Evolutionary conservation across 176 grass and related monocot species (phyloP), one percentile per base, ranked within the genome.

Genomic region (Lolium rigidum): DNA sequence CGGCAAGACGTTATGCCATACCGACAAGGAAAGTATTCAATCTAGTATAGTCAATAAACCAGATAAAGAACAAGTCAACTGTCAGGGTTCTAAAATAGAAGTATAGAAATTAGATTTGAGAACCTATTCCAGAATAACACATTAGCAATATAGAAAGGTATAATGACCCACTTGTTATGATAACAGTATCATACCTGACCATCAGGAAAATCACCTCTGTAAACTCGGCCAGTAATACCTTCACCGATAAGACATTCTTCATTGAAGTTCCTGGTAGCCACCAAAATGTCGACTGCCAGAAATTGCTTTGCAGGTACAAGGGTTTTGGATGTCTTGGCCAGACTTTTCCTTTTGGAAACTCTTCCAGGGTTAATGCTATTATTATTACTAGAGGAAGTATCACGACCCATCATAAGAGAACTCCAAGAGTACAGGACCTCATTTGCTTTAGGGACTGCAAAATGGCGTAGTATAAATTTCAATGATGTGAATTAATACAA

Each of bases 191-290:
- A 83, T 82, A 98, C 96, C 96, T 95, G 90, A 21, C 93, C 96
- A 91, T 92, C 90, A 69, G 93, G 82, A 92, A 95, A 94, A 60
- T 94, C 88, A 78, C 91, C 96, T 95, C 90, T 90, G 88, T 95
- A 95, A 91, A 95, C 93, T 80, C 88, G 90, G 49, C 96, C 96
- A 80, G 86, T 84, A 82, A 90, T 88, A 74, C 96, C 96, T 90
- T 93, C 90, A 37, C 96, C 96, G 26, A 98, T 86, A 88, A 98
- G 92, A 44, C 67, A 81, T 83, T 95, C 90, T 86, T 91, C 86
- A 84, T 85, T 95, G 79, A 93, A 98, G 86, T 95, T 84, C 80
- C 77, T 94, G 44, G 96, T 98, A 82, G 96, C 92, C 37, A 76
- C 56, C 61, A 90, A 85, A 89, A 98, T 91, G 65, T 93, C 89